Percentiles rank a stretch among this genome's conserved stretches.
phyloP scores from a whole-genome alignment of 192 early-diverging fungal species.

The Umbelopsis isabellina region DNA sequence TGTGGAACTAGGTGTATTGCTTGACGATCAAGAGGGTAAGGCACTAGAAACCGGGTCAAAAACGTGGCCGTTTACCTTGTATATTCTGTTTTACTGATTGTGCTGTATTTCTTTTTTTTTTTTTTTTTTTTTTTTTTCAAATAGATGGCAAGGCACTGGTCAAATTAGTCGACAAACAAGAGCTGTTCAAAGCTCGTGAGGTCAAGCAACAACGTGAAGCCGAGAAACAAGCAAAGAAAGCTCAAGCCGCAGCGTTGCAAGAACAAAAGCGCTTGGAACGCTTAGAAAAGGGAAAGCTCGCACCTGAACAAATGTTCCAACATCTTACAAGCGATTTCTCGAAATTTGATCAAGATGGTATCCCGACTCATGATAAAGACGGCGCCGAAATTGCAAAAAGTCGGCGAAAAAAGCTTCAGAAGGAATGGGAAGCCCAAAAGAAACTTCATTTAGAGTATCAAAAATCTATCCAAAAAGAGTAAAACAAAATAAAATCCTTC shows the following conservation, averaged over 20 bases:
- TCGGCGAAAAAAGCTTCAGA: conserved; percentile 84
- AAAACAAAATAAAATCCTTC: neutral
- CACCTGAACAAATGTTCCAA: conserved; percentile 86
- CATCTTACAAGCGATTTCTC: conserved; percentile 64
- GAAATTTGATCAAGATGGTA: conserved; percentile 81
- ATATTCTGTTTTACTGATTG: neutral
- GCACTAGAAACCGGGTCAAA: neutral
- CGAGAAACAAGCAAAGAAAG: conserved; percentile 66
- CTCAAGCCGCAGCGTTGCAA: conserved; percentile 55
- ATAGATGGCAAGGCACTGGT: conserved; percentile 87
- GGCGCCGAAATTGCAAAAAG: conserved; percentile 86
- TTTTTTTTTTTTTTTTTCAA: too few species aligned
- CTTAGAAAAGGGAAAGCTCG: conserved; percentile 76
- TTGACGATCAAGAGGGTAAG: conserved; percentile 88
- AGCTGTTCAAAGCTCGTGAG: conserved; percentile 67
- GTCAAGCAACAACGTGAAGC: conserved; percentile 66
- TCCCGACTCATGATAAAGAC: conserved; percentile 83
- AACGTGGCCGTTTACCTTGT: neutral
- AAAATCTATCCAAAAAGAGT: conserved; percentile 25
- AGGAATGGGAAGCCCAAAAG: conserved; percentile 83
- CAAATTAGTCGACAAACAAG: conserved; percentile 83
- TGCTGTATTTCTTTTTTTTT: neutral
- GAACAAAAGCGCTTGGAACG: conserved; percentile 69
- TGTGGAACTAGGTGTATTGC: conserved; percentile 82
- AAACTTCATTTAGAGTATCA: conserved; percentile 91